A percentile compares a stretch with the other conserved stretches of the same genome.
Evolutionary conservation across 148 eudicot species (phyloP).

Genomic region (Camellia japonica): DNA sequence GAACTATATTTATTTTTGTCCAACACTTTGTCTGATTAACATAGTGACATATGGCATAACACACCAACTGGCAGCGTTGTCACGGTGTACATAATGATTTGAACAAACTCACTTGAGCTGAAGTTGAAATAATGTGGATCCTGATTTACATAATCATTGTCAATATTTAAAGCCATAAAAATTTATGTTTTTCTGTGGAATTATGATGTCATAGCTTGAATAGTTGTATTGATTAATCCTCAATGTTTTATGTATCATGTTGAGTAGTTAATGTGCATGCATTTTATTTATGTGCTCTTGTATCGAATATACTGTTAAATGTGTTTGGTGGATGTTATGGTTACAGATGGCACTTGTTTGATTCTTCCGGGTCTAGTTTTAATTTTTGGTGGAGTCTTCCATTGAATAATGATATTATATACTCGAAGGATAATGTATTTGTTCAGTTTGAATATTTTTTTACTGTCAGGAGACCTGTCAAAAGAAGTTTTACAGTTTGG

Average conservation of each 20-base stretch:
- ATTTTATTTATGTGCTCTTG: too few relatives aligned
- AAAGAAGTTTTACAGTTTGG: too few relatives aligned
- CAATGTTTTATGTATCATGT: not conserved
- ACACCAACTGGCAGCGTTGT: too few relatives aligned
- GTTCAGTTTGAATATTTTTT: too few relatives aligned
- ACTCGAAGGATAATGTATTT: too few relatives aligned
- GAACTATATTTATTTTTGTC: not conserved
- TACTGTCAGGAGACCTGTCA: too few relatives aligned
- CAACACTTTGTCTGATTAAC: not conserved
- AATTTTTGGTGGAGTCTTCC: too few relatives aligned
- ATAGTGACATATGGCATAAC: not conserved
- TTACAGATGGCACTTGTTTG: too few relatives aligned
- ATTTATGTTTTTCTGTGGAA: not conserved
- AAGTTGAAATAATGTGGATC: not conserved
- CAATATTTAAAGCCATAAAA: not conserved
- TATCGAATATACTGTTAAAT: too few relatives aligned
- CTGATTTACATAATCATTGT: not conserved
- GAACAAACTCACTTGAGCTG: not conserved
- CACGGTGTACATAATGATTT: not conserved
- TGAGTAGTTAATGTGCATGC: not conserved
- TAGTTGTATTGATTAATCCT: not conserved
- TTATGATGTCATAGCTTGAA: not conserved
- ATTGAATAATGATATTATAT: too few relatives aligned
- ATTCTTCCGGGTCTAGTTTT: too few relatives aligned
- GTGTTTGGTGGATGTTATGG: too few relatives aligned